Percentiles rank a stretch among this genome's conserved stretches.
Evolutionary conservation across 2,329 filamentous ascomycete species (phyloP).

Genomic region (Scedosporium boydii): DNA sequence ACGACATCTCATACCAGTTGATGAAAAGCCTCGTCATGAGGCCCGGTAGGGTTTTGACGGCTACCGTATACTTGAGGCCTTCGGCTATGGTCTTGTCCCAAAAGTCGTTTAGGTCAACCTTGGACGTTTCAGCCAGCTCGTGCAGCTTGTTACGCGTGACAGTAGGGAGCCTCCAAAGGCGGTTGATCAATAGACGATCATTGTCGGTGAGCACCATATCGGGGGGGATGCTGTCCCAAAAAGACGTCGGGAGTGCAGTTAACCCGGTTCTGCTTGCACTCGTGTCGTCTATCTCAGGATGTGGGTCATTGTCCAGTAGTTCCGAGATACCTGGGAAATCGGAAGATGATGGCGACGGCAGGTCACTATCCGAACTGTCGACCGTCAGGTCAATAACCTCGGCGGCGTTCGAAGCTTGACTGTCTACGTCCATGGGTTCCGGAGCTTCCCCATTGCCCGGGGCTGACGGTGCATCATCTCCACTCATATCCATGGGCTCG

Average conservation of each 20-base stretch:
- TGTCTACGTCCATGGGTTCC: neutral
- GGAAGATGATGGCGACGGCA: neutral
- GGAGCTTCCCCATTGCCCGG: neutral
- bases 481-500: neutral
- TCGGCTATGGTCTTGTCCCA: constrained; percentile 20
- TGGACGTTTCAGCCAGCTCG: neutral
- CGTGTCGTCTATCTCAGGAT: constrained; percentile 3
- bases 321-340: neutral
- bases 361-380: neutral
- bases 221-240: constrained; percentile 12
- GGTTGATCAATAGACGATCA: neutral
- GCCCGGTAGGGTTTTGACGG: neutral
- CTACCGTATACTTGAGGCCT: constrained; percentile 1
- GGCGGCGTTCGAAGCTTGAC: neutral
- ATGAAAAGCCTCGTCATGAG: constrained; percentile 4
- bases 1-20: neutral
- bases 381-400: neutral
- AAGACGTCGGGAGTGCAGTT: constrained; percentile 9
- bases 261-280: constrained; percentile 13
- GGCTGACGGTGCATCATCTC: neutral
- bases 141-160: constrained; percentile 16
- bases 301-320: neutral
- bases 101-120: neutral
- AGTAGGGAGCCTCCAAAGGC: constrained; percentile 14
- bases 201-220: neutral